Evolutionary conservation across 2,329 filamentous ascomycete genomes (phyloP).

Genomic region (Biscogniauxia sp.): DNA sequence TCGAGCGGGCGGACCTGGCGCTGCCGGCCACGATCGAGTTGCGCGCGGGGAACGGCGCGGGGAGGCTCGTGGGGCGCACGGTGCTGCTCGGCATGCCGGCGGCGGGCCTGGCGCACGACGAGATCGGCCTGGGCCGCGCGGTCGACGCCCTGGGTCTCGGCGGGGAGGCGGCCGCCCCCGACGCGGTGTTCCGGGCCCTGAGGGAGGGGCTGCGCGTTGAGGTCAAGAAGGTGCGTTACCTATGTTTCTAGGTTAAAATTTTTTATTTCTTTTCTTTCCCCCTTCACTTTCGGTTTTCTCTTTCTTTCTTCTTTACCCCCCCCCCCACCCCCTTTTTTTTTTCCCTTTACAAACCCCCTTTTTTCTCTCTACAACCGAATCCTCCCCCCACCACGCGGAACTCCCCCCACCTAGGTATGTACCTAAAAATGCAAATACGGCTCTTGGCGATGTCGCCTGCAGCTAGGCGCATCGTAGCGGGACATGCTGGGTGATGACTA

Average conservation of each 20-base stretch:
- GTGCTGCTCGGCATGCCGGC: slow-evolving; percentile 38
- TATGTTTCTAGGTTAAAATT: not conserved
- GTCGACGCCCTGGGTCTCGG: slow-evolving; percentile 7
- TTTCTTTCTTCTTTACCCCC: not conserved
- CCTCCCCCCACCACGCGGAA: no score
- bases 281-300: not conserved
- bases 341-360: not conserved
- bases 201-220: slow-evolving; percentile 14
- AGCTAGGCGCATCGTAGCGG: not conserved
- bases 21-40: slow-evolving; percentile 38
- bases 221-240: slow-evolving; percentile 18
- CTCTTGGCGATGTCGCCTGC: not conserved
- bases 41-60: slow-evolving; percentile 26
- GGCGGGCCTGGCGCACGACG: slow-evolving; percentile 31
- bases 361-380: no score
- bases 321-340: not conserved
- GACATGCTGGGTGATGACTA: not conserved
- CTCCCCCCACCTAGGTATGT: not conserved
- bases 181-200: slow-evolving; percentile 10
- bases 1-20: slow-evolving; percentile 37
- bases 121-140: slow-evolving; percentile 30
- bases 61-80: slow-evolving; percentile 32
- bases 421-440: not conserved
- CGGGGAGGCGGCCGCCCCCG: not conserved
- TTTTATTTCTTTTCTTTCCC: no score